Percentiles rank a stretch among this genome's conserved stretches.
phyloP scores from a whole-genome alignment of 73 alveolate species.

The Paramecium sonneborni region DNA sequence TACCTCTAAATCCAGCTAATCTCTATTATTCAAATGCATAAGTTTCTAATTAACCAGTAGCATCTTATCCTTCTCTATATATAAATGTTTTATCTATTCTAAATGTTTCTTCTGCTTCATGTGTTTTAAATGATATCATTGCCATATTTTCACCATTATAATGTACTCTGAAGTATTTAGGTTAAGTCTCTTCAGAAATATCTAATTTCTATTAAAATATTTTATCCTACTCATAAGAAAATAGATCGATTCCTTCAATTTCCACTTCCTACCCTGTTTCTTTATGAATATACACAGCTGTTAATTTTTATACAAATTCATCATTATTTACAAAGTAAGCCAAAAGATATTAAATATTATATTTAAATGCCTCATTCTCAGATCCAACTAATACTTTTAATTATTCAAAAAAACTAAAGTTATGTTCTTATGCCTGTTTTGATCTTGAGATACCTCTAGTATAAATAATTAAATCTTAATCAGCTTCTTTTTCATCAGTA shows the following conservation, averaged over 20 bases:
- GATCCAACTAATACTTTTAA: background rate
- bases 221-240: slow-evolving; percentile 1
- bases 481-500: slow-evolving; percentile 45
- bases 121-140: slow-evolving; percentile 40
- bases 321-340: slow-evolving; percentile 10
- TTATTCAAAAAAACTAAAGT: slow-evolving; percentile 27
- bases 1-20: slow-evolving; percentile 52
- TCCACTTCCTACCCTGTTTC: slow-evolving; percentile 28
- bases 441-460: background rate
- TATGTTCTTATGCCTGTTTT: background rate
- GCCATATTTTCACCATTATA: slow-evolving; percentile 48
- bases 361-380: slow-evolving; percentile 38
- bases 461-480: background rate
- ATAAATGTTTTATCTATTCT: background rate
- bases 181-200: background rate
- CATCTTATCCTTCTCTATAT: slow-evolving; percentile 45
- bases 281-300: slow-evolving; percentile 47
- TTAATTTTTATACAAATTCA: slow-evolving; percentile 11
- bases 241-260: slow-evolving; percentile 42
- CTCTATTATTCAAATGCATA: slow-evolving; percentile 17
- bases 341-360: background rate
- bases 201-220: background rate
- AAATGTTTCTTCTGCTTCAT: slow-evolving; percentile 48
- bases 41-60: slow-evolving; percentile 42
- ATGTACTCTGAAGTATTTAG: slow-evolving; percentile 44